Evolutionary conservation across 768 basidiomycete genomes (phyloP).

Genomic region (Amanita subjunquillea): DNA sequence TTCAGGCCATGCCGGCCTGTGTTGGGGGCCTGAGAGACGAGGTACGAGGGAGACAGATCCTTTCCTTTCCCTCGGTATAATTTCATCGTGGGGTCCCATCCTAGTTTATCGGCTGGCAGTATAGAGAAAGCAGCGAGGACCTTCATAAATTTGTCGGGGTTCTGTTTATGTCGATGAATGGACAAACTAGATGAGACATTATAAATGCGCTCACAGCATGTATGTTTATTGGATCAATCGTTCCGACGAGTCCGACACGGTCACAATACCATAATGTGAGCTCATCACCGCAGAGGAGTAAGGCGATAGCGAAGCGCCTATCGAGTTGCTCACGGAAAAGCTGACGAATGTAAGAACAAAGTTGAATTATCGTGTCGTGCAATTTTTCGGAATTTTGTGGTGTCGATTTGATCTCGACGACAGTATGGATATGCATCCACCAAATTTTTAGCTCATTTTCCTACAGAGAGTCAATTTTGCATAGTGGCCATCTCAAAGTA

Average conservation of each 20-base stretch:
- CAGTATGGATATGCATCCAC: neutral
- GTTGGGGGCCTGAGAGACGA: too few relatives aligned
- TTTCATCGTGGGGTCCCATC: neutral
- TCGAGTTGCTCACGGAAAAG: constrained; percentile 8
- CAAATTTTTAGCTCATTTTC: neutral
- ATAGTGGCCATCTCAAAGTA: neutral
- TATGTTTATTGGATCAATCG: constrained; percentile 7
- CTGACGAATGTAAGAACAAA: constrained; percentile 8
- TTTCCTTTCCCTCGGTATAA: neutral
- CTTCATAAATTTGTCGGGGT: neutral
- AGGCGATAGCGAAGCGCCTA: constrained; percentile 5
- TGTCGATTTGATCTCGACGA: neutral
- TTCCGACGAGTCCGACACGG: constrained; percentile 7
- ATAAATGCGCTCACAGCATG: neutral
- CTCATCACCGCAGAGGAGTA: constrained; percentile 2
- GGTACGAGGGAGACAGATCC: neutral
- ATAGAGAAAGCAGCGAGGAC: neutral
- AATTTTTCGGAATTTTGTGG: neutral
- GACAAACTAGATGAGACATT: too few relatives aligned
- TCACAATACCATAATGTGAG: constrained; percentile 6
- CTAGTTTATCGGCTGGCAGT: neutral
- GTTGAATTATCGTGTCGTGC: neutral
- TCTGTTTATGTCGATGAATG: neutral
- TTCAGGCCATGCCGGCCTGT: neutral
- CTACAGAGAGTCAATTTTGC: neutral